Evolutionary conservation across 495 filamentous ascomycete genomes (phyloP), one percentile per base, ranked within the genome.

Genomic region (Xanthoparmelia taractica): DNA sequence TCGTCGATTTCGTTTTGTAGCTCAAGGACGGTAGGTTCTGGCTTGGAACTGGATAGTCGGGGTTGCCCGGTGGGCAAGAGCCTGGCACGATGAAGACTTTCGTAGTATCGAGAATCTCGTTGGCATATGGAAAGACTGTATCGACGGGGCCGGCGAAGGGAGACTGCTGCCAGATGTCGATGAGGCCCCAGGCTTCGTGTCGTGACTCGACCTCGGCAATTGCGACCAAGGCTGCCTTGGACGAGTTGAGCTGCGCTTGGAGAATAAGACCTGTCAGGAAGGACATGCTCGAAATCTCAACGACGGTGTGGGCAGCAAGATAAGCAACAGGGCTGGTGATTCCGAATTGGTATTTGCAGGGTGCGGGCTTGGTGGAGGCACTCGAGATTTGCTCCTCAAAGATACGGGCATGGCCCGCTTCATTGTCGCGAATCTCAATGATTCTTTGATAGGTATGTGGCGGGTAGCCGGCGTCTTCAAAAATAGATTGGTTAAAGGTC

Each of bases 361-460:
- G 72, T 4, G 79, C 80, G 2, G 80, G 81, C 66, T 81, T 83
- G 37, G 80, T 61, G 1, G 81, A 82, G 23, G 74, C 76, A 25
- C 73, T 69, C 0, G 80, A 81, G 63, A 82, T 84, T 41, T 75
- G 67, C 66, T 78, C 76, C 61, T 80, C 78, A 72, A 84, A 84
- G 69, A 84, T 76, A 63, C 79, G 80, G 31, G 80, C 67, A 61
- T 84, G 81, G 40, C 80, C 81, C 47, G 81, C 81, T 68, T 82
- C 81, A 65, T 82, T 84, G 70, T 82, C 76, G 55, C 81, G 77
- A 57, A 84, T 81, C 63, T 84, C 78, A 56, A 72, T 68, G 64
- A 84, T 76, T 18, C 79, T 76, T n/a, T 73, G 65, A 59, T 78
- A 79, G 2, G 81, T 82, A 8, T 66, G 74, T 43, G 74, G 70